phyloP scores from a whole-genome alignment of 805 yeast species.

The Nakazawaea ambrosiae region DNA sequence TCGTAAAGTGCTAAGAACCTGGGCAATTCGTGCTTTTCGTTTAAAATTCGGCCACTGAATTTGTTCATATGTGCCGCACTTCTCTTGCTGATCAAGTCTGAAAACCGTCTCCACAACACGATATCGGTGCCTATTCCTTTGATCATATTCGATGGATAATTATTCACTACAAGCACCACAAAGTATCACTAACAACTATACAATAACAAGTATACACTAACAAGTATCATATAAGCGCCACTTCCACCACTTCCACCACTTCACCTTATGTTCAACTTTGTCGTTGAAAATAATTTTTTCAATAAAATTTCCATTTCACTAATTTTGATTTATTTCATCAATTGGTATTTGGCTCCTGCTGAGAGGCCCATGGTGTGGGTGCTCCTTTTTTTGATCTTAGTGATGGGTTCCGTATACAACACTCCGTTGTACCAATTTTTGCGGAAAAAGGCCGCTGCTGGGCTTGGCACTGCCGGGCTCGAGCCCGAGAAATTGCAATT shows the following conservation, averaged over 20 bases:
- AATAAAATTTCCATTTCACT: conserved; percentile 22
- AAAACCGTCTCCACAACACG: conserved; percentile 1
- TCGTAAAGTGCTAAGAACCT: background rate
- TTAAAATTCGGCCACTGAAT: conserved; percentile 1
- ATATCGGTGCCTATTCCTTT: conserved; percentile 9
- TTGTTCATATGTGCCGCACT: background rate
- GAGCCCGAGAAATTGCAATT: conserved; percentile 11
- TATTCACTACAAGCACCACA: no score
- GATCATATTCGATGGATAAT: no score
- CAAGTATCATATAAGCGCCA: no score
- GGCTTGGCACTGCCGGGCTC: no score
- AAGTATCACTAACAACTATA: no score
- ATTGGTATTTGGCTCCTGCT: no score
- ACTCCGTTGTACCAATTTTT: background rate
- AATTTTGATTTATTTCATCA: conserved; percentile 19
- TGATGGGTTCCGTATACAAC: background rate
- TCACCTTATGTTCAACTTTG: background rate
- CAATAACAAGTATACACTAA: no score
- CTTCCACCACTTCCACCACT: background rate
- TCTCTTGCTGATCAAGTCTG: conserved; percentile 1
- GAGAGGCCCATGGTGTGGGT: no score
- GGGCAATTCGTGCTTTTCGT: background rate
- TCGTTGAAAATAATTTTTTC: conserved; percentile 12
- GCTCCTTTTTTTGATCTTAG: no score
- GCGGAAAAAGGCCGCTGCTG: no score